phyloP scores from a whole-genome alignment of 371 early-diverging fungal genomes.

The Rhizopus arrhizus region DNA sequence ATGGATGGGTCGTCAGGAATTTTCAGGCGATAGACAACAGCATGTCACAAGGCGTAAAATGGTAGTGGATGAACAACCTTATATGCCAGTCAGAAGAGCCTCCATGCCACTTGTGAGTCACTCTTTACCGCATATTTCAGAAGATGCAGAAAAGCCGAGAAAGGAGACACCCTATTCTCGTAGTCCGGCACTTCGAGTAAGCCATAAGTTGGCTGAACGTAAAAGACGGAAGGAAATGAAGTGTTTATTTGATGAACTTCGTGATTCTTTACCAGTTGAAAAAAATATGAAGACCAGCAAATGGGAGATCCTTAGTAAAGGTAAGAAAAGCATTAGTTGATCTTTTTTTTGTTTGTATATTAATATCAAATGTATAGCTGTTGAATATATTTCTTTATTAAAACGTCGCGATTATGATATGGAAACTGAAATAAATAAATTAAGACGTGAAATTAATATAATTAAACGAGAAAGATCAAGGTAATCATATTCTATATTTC shows the following conservation, averaged over 20 bases:
- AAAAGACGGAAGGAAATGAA: slow-evolving; percentile 87
- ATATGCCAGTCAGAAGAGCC: slow-evolving; percentile 41
- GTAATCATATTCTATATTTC: not conserved
- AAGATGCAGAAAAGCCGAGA: not conserved
- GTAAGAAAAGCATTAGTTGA: slow-evolving; percentile 24
- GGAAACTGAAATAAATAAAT: slow-evolving; percentile 46
- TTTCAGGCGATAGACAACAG: slow-evolving; percentile 24
- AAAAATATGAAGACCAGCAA: slow-evolving; percentile 79
- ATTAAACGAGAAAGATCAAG: slow-evolving; percentile 35
- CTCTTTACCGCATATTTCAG: not conserved
- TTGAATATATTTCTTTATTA: slow-evolving; percentile 53
- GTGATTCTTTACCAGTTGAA: slow-evolving; percentile 76
- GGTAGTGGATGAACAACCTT: not conserved
- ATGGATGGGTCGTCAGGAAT: slow-evolving; percentile 16
- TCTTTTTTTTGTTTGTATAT: not conserved
- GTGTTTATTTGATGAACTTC: slow-evolving; percentile 81
- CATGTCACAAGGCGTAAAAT: too few species aligned
- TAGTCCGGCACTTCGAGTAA: slow-evolving; percentile 66
- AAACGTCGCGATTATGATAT: slow-evolving; percentile 56
- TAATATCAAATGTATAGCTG: slow-evolving; percentile 32
- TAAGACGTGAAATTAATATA: slow-evolving; percentile 42
- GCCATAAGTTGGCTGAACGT: slow-evolving; percentile 85
- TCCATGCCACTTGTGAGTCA: slow-evolving; percentile 52
- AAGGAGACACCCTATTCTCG: slow-evolving; percentile 71
- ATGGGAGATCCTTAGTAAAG: slow-evolving; percentile 86